These are phyloP conservation scores for Artemisia argyi DNA, from an alignment of 129 eudicot species.

Conservation along the genomic window DNA sequence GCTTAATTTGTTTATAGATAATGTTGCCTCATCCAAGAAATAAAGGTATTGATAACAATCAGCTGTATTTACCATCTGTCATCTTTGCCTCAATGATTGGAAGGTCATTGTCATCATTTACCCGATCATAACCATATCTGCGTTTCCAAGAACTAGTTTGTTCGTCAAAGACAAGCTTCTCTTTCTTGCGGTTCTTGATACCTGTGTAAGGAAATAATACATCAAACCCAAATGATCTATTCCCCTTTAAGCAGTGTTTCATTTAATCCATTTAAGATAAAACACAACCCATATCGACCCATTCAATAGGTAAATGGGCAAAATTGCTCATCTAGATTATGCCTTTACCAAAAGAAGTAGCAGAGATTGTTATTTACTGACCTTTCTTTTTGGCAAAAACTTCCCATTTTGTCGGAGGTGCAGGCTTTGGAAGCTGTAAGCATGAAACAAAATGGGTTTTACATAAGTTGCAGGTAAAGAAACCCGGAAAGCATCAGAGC, in stretches of 20 bases:
- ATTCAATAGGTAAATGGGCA: no score
- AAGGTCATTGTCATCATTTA: conserved; percentile 84
- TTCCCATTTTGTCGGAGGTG: conserved; percentile 96
- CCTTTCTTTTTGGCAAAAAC: conserved; percentile 87
- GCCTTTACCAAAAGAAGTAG: neutral
- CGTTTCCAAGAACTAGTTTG: conserved; percentile 91
- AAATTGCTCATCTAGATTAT: no score
- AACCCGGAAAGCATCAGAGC: neutral
- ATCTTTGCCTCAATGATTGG: conserved; percentile 92
- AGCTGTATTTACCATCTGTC: conserved; percentile 68
- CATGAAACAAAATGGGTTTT: neutral
- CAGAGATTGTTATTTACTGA: conserved; percentile 1
- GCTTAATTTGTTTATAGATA: no score
- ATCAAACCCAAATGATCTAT: neutral
- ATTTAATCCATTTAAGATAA: no score
- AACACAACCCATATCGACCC: no score
- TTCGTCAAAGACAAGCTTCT: conserved; percentile 81
- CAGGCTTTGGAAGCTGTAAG: conserved; percentile 79
- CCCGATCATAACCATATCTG: conserved; percentile 87
- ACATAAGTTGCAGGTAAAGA: conserved; percentile 7
- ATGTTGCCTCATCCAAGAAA: no score
- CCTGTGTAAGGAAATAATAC: conserved; percentile 39
- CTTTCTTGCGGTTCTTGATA: conserved; percentile 72
- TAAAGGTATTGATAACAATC: no score
- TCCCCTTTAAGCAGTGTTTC: no score